Evolutionary conservation across 1,139 yeast species (phyloP), one percentile per base, ranked within the genome.

Genomic region (Groenewaldozyma auringiensis): DNA sequence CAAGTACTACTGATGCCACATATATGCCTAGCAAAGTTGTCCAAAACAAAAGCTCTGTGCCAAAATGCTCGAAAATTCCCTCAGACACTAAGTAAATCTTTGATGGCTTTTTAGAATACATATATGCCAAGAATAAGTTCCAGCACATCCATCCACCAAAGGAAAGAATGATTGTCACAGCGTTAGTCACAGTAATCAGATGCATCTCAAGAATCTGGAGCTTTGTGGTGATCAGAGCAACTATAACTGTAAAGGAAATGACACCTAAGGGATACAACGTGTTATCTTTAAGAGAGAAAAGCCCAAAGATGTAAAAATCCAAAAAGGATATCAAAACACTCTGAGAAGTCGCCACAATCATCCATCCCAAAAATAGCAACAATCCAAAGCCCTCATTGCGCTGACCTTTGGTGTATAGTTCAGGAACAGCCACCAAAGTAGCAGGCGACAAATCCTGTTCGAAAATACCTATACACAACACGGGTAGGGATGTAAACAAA

Each of bases 391-490:
- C 84, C 59, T 81, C 77, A 54, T 82, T 85, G 32, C 75, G 67
- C 48, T 94, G 76, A 2, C 98, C 97, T 48, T 74, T 78, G 4
- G 79, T 60, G 61, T 94, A 94, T 21, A 94, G 69, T 63, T 89
- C 96, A 0, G 99, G 99, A 1, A 88, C 84, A 0, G 97, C 94
- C 46, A 92, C 64, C 46, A 92, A 70, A 0, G 98, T 92, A 1
- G 94, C 78, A 0, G 97, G 94, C 46, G 80, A 75, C 61, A 94
- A 71, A 60, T 94, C 99, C 60, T 83, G 83, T 58, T 92, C 96
- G 66, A 92, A 83, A 78, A 89, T 85, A n/a, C 99, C 99, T 45
- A 94, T 72, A 58, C 95, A 85, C 41, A 92, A 63, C 1, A 92
- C 98, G 0, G 96, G 92, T 44, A 94, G 70, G 0, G 96, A 86